Base-by-base conservation (phyloP, 2,329 filamentous ascomycete species). In the Fusarium verrucosum region DNA sequence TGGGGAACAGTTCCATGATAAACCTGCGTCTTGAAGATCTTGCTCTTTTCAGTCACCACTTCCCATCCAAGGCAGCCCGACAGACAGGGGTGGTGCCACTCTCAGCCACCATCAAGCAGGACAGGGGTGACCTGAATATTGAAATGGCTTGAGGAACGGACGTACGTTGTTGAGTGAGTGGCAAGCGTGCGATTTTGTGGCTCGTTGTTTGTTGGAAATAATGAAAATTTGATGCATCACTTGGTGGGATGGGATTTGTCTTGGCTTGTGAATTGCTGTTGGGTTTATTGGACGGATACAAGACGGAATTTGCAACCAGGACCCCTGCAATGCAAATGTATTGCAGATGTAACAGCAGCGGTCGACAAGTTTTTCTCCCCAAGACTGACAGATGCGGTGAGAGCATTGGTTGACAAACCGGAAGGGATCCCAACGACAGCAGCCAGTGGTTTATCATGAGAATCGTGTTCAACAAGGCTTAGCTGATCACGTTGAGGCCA, bases 331-430 rank as follows among this genome's bases (percentile, higher is more conserved):
- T 14, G 13, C 36, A 32, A 22, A 26, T 40, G 9, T 32, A 37
- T 16, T 19, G 33, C 11, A 16, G 28, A 30, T 33, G 57, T 42
- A 55, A 60, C 54, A 40, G 35, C 32, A 33, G 6, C 10, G n/a
- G 40, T 10, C 19, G 38, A 37, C 16, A 13, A 35, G 22, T 40
- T 45, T 47, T 35, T 47, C 49, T 35, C 41, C 55, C 33, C 13
- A 25, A 22, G 22, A 38, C 28, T 22, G 16, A 56, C 19, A 14
- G n/a, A 32, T 11, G 16, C 66, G 63, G 63, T 69, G 66, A 68
- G 66, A 68, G 25, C 14, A 22, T 19, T 23, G 25, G 33, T 32
- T 26, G 43, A 33, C 55, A 49, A 32, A 44, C 23, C 55, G 43
- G 40, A 52, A 22, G 23, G 14, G 35, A 19, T 40, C 28, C 28